Base-by-base conservation (phyloP, 441 rosid genomes). In the Breynia disticha region DNA sequence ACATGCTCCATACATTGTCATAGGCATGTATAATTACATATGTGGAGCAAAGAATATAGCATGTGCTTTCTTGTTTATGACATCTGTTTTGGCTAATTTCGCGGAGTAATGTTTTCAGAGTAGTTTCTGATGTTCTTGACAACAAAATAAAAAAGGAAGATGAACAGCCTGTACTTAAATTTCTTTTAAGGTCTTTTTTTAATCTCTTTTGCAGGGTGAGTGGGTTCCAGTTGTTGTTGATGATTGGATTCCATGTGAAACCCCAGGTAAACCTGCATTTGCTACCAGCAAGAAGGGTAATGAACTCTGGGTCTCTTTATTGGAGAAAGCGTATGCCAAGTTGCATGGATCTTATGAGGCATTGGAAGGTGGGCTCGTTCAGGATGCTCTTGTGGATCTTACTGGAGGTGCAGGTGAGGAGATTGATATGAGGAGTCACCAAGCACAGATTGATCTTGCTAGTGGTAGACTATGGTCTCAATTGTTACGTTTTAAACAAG, bases 331-430 rank as follows among this genome's bases (percentile, higher is more conserved):
- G 11, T 95, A 95, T 65, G 99, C 98, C 47, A 95, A 95, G 68
- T 72, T 95, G 73, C 99, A 95, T 66, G 99, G 99, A 64, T 95
- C 99, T 60, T 95, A 82, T 32, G 99, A 95, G 80, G 99, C 99
- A 53, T 68, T 95, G 69, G 99, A 95, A 72, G 99, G 99, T 1
- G 98, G 99, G 57, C 95, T 95, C 57, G 99, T 95, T 65, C 99
- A 90, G 75, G 99, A 90, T 78, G 98, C 98, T 49, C 97, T 90
- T 59, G 98, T 90, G 60, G 99, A 95, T 81, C 87, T 95, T 35
- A 95, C 99, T 7, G 99, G 99, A 56, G 99, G 98, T 58, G 99
- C 99, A 61, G 99, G 98, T 50, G 99, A 95, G 80, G 99, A 95
- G 81, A 95, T 95, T 57, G 99, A 95, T 74, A 86, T 95, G 93